Percentiles rank a stretch among this genome's conserved stretches.
phyloP scores from a whole-genome alignment of 1,284 basidiomycete genomes.

The Ganoderma sinense region DNA sequence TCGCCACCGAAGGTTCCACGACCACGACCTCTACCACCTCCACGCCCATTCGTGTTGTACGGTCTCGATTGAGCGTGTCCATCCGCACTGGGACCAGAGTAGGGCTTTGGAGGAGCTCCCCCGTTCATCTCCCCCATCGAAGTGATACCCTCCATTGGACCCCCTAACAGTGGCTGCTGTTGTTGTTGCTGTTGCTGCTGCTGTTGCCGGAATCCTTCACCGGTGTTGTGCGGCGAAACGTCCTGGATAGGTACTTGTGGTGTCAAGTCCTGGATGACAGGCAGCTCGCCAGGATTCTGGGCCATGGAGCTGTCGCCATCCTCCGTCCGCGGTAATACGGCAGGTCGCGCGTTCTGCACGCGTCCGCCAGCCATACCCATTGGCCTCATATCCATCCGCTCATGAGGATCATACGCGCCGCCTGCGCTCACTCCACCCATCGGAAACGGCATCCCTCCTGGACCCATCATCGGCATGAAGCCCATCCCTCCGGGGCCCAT shows the following conservation, averaged over 20 bases:
- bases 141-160: conserved; percentile 17
- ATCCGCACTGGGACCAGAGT: conserved; percentile 21
- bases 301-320: conserved; percentile 53
- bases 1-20: conserved; percentile 64
- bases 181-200: conserved; percentile 3
- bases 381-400: conserved; percentile 79
- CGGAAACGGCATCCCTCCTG: conserved; percentile 49
- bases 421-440: conserved; percentile 46
- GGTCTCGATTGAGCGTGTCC: conserved; percentile 26
- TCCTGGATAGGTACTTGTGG: conserved; percentile 52
- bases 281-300: conserved; percentile 68
- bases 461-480: conserved; percentile 66
- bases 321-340: conserved; percentile 58
- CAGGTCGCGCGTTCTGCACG: conserved; percentile 59
- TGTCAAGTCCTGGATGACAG: conserved; percentile 82
- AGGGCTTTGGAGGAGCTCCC: conserved; percentile 9
- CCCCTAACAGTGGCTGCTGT: not conserved
- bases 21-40: conserved; percentile 46
- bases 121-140: conserved; percentile 17
- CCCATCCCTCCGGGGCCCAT: conserved; percentile 59
- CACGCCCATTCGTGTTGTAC: conserved; percentile 27
- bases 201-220: conserved; percentile 21
- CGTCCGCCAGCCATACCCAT: conserved; percentile 39
- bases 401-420: conserved; percentile 76
- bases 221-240: conserved; percentile 25